Evolutionary conservation across 805 yeast genomes (phyloP).

Genomic region (Candida orba): DNA sequence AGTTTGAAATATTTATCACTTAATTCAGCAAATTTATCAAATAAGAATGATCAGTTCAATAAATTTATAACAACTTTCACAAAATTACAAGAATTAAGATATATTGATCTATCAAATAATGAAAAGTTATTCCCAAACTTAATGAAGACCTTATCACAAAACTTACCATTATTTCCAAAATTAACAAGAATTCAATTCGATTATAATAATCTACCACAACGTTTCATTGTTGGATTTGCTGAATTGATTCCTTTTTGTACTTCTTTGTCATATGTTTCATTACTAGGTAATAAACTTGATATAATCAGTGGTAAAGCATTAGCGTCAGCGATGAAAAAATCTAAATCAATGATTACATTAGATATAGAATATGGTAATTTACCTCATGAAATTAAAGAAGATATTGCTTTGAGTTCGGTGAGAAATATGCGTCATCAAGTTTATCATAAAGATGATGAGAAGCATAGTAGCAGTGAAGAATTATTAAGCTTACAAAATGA

Average conservation of each 20-base stretch:
- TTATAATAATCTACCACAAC: slow-evolving; percentile 49
- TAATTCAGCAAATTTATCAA: slow-evolving; percentile 53
- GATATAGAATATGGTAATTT: slow-evolving; percentile 57
- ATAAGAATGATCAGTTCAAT: slow-evolving; percentile 25
- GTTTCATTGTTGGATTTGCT: slow-evolving; percentile 54
- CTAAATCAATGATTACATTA: slow-evolving; percentile 54
- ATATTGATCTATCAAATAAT: slow-evolving; percentile 75
- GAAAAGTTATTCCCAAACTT: slow-evolving; percentile 59
- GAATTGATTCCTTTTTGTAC: slow-evolving; percentile 67
- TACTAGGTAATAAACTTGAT: slow-evolving; percentile 61
- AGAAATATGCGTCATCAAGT: slow-evolving; percentile 66
- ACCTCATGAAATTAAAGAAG: slow-evolving; percentile 52
- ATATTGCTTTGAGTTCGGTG: slow-evolving; percentile 71
- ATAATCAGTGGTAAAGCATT: slow-evolving; percentile 56
- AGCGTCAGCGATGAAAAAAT: slow-evolving; percentile 56
- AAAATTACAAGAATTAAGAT: slow-evolving; percentile 51
- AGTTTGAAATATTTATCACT: slow-evolving; percentile 47
- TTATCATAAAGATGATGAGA: slow-evolving; percentile 14
- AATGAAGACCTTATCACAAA: slow-evolving; percentile 43
- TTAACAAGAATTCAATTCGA: slow-evolving; percentile 67
- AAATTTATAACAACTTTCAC: slow-evolving; percentile 41
- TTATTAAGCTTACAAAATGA: slow-evolving; percentile 54
- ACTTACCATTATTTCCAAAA: slow-evolving; percentile 61
- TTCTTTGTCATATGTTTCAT: slow-evolving; percentile 55
- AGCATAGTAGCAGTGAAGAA: slow-evolving; percentile 14